Conservation (phyloP, 78 protist species). For the Chrysochromulina parva region DNA sequence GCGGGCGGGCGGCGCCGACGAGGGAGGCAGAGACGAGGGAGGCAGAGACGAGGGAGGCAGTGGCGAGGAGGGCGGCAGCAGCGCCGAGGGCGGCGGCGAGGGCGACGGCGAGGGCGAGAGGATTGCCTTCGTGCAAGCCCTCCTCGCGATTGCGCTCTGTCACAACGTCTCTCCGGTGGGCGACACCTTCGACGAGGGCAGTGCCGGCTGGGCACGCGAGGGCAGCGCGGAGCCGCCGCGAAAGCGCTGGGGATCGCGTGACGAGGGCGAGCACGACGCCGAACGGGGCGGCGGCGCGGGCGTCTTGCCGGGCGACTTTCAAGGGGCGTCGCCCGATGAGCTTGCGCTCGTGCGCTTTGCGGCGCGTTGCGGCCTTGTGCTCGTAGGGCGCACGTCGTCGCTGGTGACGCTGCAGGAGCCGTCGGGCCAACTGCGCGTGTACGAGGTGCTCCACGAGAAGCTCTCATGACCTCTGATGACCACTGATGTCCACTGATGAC, state of each 20-base stretch:
- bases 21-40: no score
- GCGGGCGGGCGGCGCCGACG: no score
- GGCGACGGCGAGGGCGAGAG: no score
- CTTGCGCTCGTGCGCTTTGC: conserved; percentile 93
- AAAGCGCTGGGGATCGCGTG: no score
- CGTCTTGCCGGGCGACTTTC: conserved; percentile 19
- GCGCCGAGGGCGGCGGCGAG: no score
- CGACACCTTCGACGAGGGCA: not conserved
- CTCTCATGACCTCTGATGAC: no score
- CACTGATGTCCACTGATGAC: no score
- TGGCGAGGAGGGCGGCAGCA: no score
- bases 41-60: no score
- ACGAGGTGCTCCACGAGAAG: not conserved
- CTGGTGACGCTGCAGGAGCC: conserved; percentile 49
- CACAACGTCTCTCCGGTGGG: conserved; percentile 89
- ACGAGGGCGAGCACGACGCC: not conserved
- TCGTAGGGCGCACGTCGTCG: conserved; percentile 66
- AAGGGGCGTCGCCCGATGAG: conserved; percentile 97
- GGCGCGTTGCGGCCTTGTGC: conserved; percentile 75
- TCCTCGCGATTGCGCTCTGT: conserved; percentile 88
- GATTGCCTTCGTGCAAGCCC: not conserved
- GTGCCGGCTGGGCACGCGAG: not conserved
- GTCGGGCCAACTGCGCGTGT: conserved; percentile 46
- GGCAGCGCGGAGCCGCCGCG: no score
- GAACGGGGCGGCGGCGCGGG: not conserved